Base-by-base conservation (phyloP, 2,329 filamentous ascomycete genomes). In the Xylariaceae sp. region DNA sequence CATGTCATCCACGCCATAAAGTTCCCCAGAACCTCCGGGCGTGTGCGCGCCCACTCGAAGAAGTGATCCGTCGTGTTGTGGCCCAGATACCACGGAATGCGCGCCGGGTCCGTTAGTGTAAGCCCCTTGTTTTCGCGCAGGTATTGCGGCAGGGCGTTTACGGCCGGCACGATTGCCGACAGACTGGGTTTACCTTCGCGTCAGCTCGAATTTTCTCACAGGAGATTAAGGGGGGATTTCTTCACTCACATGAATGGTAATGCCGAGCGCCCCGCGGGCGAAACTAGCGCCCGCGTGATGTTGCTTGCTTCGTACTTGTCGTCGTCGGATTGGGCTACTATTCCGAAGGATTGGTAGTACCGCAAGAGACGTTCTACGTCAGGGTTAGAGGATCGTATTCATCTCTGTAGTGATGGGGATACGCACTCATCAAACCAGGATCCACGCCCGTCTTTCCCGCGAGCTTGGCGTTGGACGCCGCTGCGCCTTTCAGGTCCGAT, bases 341-440 rank as follows among this genome's bases (percentile, higher is more conserved):
- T 61, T 2, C 57, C 61, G 22, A 58, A 53, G 3, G 62, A 59
- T 19, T 65, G 61, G 42, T 64, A 64, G 22, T 62, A 65, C 12
- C 63, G 56, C 12, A 65, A 29, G 7, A 65, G 49, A 9, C 62
- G 47, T 32, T 55, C 63, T 65, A 36, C 26, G 8, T 40, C 32
- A 34, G 5, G 32, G 10, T 34, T 12, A 10, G 32, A 10, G 9
- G n/a, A n/a, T n/a, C n/a, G n/a, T n/a, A n/a, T n/a, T n/a, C n/a
- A 34, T 19, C 16, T 9, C 4, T 40, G 26, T 26, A 26, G 8
- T 26, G 5, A 26, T 40, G n/a, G 2, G 12, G 19, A 44, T n/a
- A 42, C 50, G 9, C 55, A 64, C 61, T 63, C 51, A 60, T 44
- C 16, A 63, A 30, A 37, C 39, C 34, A 15, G 61, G 54, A 16